Percentiles rank a stretch among this genome's conserved stretches.
These are phyloP conservation scores for Mycena leptocephala DNA, from an alignment of 768 basidiomycete species.

Conservation along the genomic window DNA sequence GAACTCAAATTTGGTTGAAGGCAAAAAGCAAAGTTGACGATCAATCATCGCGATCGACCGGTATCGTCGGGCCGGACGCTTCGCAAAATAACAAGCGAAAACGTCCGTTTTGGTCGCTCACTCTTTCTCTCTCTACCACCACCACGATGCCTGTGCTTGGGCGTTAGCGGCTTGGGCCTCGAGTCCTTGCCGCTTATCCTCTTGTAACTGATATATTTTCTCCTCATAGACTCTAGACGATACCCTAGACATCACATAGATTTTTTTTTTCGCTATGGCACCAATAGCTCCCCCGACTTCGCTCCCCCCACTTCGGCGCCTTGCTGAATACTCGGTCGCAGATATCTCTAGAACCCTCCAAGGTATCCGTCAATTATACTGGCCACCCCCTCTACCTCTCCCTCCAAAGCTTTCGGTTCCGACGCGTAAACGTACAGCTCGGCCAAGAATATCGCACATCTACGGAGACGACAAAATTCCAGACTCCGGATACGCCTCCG, in stretches of 20 bases:
- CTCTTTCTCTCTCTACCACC: conserved; percentile 13
- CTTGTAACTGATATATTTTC: conserved; percentile 19
- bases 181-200: conserved; percentile 54
- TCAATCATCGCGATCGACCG: neutral
- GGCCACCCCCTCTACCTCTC: conserved; percentile 52
- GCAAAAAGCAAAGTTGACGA: neutral
- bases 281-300: conserved; percentile 61
- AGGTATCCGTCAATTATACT: conserved; percentile 69
- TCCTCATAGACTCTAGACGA: conserved; percentile 36
- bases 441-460: conserved; percentile 36
- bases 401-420: conserved; percentile 48
- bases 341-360: conserved; percentile 59
- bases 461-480: conserved; percentile 62
- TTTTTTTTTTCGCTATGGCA: conserved; percentile 34
- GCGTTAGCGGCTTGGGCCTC: conserved; percentile 66
- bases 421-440: conserved; percentile 43
- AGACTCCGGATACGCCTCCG: conserved; percentile 88
- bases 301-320: conserved; percentile 71
- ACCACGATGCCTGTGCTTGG: conserved; percentile 67
- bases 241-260: conserved; percentile 44
- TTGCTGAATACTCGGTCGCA: conserved; percentile 52
- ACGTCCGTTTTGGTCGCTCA: neutral
- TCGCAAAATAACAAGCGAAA: neutral
- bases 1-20: too few species aligned
- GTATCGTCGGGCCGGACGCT: neutral